Percentiles rank a stretch among this genome's conserved stretches.
Conservation (phyloP, 345 rosid species). For the Erucastrum elatum region DNA sequence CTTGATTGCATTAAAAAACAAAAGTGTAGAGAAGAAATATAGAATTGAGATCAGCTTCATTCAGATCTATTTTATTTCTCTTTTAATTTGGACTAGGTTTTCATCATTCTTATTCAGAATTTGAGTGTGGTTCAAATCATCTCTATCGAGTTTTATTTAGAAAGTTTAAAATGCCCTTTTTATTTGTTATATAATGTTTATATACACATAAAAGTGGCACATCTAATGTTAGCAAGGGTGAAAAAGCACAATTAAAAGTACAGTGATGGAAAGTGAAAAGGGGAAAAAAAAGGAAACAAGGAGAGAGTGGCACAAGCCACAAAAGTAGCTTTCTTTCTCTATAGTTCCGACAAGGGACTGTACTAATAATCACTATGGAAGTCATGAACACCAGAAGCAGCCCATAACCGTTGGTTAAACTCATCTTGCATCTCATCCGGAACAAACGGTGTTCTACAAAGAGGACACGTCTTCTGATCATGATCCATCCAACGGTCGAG, state of each 20-base stretch:
- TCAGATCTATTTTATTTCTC: not conserved
- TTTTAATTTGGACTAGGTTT: not conserved
- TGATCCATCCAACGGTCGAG: conserved; percentile 97
- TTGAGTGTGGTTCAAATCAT: not conserved
- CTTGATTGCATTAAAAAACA: not conserved
- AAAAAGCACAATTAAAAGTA: conserved; percentile 23
- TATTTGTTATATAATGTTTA: not conserved
- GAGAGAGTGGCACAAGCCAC: not conserved
- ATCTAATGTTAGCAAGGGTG: conserved; percentile 31
- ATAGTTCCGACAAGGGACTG: conserved; percentile 45
- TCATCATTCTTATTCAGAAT: not conserved
- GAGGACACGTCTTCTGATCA: conserved; percentile 84
- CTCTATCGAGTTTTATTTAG: not conserved
- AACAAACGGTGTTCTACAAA: conserved; percentile 75
- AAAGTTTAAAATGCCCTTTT: not conserved
- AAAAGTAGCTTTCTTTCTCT: not conserved
- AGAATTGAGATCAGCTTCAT: not conserved
- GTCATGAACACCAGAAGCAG: conserved; percentile 59
- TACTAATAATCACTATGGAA: conserved; percentile 49
- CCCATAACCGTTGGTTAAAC: conserved; percentile 82
- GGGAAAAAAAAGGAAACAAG: not conserved
- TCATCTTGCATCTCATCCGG: conserved; percentile 85
- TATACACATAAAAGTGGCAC: conserved; percentile 31
- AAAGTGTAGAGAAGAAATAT: not conserved
- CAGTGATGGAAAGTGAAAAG: conserved; percentile 19